Percentiles rank a stretch among this genome's conserved stretches.
These are phyloP conservation scores for Boletus edulis DNA, from an alignment of 768 basidiomycete genomes.

Conservation along the genomic window DNA sequence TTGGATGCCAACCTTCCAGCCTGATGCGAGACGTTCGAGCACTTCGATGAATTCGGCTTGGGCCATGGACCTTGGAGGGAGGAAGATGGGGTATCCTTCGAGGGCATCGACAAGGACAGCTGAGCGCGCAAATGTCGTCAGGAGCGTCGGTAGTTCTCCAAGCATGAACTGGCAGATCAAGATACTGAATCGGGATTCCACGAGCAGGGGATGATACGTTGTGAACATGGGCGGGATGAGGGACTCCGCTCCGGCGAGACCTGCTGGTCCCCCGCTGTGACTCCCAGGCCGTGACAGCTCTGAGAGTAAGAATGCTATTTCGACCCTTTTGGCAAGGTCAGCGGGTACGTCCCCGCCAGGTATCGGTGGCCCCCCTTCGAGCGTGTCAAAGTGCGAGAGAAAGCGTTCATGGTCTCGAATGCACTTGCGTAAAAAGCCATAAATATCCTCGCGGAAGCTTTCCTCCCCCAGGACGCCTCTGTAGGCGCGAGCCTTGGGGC, in stretches of 20 bases:
- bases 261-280: conserved; percentile 35
- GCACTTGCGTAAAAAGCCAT: conserved; percentile 62
- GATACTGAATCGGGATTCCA: conserved; percentile 82
- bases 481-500: conserved; percentile 65
- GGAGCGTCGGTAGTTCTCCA: conserved; percentile 63
- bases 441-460: conserved; percentile 59
- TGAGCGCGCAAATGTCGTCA: conserved; percentile 64
- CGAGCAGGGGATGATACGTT: conserved; percentile 86
- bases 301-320: conserved; percentile 66
- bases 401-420: conserved; percentile 86
- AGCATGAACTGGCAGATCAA: conserved; percentile 75
- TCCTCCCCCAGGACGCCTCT: conserved; percentile 52
- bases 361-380: conserved; percentile 43
- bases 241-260: conserved; percentile 38
- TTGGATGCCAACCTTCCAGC: conserved; percentile 68
- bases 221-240: conserved; percentile 62
- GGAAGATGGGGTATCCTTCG: conserved; percentile 86
- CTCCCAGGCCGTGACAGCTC: conserved; percentile 66
- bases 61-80: conserved; percentile 84
- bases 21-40: conserved; percentile 73
- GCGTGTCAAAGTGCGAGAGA: conserved; percentile 75
- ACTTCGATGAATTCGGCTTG: conserved; percentile 89
- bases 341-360: conserved; percentile 14
- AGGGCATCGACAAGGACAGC: conserved; percentile 74
- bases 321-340: conserved; percentile 52